Conservation (phyloP, 768 basidiomycete genomes). For the Termitomyces sp. region DNA sequence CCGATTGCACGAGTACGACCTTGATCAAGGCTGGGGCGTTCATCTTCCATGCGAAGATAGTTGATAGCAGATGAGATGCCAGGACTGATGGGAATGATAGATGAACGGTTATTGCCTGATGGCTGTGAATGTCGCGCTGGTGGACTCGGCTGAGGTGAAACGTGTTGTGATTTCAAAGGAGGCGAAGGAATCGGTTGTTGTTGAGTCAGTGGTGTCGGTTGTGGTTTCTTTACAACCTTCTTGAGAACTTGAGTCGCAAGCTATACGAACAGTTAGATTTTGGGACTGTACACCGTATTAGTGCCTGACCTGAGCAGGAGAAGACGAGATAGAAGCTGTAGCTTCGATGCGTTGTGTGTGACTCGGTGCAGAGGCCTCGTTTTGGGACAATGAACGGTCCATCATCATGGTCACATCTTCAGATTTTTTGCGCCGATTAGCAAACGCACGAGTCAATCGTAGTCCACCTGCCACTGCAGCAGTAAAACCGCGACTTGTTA, state of each 20-base stretch:
- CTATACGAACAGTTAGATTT: slow-evolving; percentile 33
- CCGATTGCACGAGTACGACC: neutral
- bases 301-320: slow-evolving; percentile 19
- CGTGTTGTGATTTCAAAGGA: slow-evolving; percentile 15
- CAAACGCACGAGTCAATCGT: slow-evolving; percentile 59
- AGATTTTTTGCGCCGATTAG: slow-evolving; percentile 52
- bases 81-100: slow-evolving; percentile 55
- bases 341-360: slow-evolving; percentile 18
- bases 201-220: neutral
- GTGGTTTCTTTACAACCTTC: slow-evolving; percentile 8
- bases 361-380: neutral
- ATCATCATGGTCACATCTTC: slow-evolving; percentile 35
- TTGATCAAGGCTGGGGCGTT: slow-evolving; percentile 2
- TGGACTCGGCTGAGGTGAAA: neutral
- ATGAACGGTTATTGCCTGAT: slow-evolving; percentile 36
- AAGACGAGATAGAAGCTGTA: slow-evolving; percentile 21
- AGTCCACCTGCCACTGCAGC: slow-evolving; percentile 40
- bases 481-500: slow-evolving; percentile 28
- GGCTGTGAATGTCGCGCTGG: slow-evolving; percentile 5
- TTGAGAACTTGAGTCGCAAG: slow-evolving; percentile 46
- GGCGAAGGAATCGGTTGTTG: slow-evolving; percentile 9
- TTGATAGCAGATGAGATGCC: slow-evolving; percentile 56
- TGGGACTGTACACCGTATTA: slow-evolving; percentile 9
- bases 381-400: slow-evolving; percentile 9
- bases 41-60: slow-evolving; percentile 42